Evolutionary conservation across 371 early-diverging fungal genomes (phyloP).

Genomic region (Haplosporangium sp.): DNA sequence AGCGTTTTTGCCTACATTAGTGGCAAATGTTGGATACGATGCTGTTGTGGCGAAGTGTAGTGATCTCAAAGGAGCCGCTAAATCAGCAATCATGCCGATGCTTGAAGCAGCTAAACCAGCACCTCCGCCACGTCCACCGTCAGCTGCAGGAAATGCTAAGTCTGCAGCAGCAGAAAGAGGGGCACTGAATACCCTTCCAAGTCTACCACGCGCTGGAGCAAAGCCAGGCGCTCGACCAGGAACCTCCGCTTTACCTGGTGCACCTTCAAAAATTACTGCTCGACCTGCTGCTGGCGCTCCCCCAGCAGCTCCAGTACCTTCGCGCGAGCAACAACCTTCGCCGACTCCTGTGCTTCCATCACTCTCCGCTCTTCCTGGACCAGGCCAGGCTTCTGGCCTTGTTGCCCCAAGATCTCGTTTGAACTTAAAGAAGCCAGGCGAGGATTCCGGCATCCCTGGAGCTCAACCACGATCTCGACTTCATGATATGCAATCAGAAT

Average conservation of each 20-base stretch:
- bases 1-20: slow-evolving; percentile 70
- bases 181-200: slow-evolving; percentile 41
- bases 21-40: slow-evolving; percentile 72
- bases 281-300: slow-evolving; percentile 25
- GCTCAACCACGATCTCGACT: slow-evolving; percentile 26
- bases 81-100: slow-evolving; percentile 74
- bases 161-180: slow-evolving; percentile 33
- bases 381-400: slow-evolving; percentile 28
- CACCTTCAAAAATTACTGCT: slow-evolving; percentile 31
- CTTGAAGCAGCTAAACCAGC: slow-evolving; percentile 74
- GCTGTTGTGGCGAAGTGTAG: slow-evolving; percentile 67
- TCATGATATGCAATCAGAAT: slow-evolving; percentile 34
- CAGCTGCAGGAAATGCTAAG: slow-evolving; percentile 36
- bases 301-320: slow-evolving; percentile 23
- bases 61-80: slow-evolving; percentile 77
- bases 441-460: slow-evolving; percentile 44
- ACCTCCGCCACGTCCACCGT: slow-evolving; percentile 53
- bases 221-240: slow-evolving; percentile 37
- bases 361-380: slow-evolving; percentile 37
- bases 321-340: slow-evolving; percentile 35
- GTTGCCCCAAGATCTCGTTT: slow-evolving; percentile 37
- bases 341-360: slow-evolving; percentile 31
- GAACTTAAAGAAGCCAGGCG: slow-evolving; percentile 33
- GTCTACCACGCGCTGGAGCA: slow-evolving; percentile 20
- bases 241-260: slow-evolving; percentile 34